Evolutionary conservation across 2,329 filamentous ascomycete genomes (phyloP).

Genomic region (Beauveria bassiana): DNA sequence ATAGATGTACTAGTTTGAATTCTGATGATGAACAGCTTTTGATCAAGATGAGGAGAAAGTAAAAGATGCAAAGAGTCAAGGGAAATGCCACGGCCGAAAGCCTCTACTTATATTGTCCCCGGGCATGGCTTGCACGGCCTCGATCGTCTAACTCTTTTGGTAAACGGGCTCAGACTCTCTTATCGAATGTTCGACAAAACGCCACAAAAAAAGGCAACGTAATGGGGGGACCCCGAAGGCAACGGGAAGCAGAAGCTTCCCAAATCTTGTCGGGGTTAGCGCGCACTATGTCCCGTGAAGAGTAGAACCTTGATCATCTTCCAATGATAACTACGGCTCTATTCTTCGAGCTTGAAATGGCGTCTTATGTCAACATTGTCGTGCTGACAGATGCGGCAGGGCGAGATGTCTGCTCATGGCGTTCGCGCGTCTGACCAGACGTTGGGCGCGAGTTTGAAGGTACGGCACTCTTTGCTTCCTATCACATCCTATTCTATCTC

Average conservation of each 20-base stretch:
- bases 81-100: not conserved
- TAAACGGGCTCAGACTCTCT: not conserved
- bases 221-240: not conserved
- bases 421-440: not conserved
- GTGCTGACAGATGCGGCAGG: not conserved
- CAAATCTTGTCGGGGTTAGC: not conserved
- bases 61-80: not conserved
- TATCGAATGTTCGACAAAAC: not conserved
- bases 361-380: not conserved
- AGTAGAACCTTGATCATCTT: not conserved
- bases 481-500: not conserved
- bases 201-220: not conserved
- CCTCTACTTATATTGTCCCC: not conserved
- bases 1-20: no score
- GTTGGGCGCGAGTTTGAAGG: not conserved
- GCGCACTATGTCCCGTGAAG: not conserved
- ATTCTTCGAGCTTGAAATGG: no score
- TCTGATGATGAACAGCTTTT: not conserved
- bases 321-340: not conserved
- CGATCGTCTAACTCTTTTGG: not conserved
- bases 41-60: not conserved
- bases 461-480: not conserved
- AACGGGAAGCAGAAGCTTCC: not conserved
- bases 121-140: not conserved
- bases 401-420: not conserved